Conservation (phyloP, 2,329 filamentous ascomycete genomes). For the Pseudocercospora vitis region DNA sequence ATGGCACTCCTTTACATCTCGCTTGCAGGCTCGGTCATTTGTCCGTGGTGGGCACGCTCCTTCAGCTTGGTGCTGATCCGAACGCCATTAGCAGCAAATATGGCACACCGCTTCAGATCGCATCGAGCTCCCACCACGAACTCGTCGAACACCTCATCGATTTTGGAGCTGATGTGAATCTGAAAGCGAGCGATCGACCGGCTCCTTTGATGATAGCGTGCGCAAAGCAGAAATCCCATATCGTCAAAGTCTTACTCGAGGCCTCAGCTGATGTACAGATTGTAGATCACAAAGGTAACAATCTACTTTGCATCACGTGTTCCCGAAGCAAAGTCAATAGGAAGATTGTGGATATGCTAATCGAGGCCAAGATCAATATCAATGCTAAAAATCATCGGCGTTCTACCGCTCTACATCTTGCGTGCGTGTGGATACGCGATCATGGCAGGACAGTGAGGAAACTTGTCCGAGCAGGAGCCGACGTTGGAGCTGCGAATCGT, state of each 20-base stretch:
- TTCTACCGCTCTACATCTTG: neutral
- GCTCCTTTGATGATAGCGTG: too few relatives aligned
- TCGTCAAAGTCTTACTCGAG: too few relatives aligned
- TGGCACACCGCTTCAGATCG: neutral
- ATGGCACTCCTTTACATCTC: neutral
- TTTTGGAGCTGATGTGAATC: too few relatives aligned
- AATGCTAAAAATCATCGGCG: neutral
- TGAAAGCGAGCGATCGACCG: too few relatives aligned
- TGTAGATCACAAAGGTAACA: too few relatives aligned
- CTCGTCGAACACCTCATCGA: too few relatives aligned
- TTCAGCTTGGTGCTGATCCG: neutral
- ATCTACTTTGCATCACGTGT: too few relatives aligned
- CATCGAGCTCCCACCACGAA: neutral
- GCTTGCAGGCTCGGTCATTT: neutral
- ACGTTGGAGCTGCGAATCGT: neutral
- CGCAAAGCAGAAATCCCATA: too few relatives aligned
- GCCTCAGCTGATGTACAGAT: too few relatives aligned
- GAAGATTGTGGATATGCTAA: neutral
- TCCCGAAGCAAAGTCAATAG: neutral
- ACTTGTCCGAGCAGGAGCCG: neutral
- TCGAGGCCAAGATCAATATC: neutral
- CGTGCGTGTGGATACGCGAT: too few relatives aligned
- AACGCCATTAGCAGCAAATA: neutral
- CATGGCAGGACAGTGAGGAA: too few relatives aligned
- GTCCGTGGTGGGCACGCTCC: neutral